phyloP scores from a whole-genome alignment of 2,329 filamentous ascomycete genomes.

The Claviceps fusiformis region DNA sequence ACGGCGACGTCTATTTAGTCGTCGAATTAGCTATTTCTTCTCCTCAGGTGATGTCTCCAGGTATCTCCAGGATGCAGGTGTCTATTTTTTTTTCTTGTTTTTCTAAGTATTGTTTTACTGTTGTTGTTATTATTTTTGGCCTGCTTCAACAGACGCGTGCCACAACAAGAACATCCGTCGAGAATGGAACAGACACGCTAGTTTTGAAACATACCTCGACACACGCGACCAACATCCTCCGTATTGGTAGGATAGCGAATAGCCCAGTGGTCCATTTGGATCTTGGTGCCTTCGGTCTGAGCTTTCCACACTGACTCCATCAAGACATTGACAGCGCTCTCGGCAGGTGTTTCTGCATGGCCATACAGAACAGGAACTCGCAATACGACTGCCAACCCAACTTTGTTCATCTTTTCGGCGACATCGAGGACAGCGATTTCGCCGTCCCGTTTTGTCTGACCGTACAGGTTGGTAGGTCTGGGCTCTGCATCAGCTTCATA shows the following conservation, averaged over 20 bases:
- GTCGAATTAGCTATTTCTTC: background rate
- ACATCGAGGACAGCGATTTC: constrained; percentile 52
- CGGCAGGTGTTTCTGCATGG: constrained; percentile 50
- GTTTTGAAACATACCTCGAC: constrained; percentile 36
- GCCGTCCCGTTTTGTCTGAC: constrained; percentile 47
- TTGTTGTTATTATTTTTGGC: background rate
- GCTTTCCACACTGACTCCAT: constrained; percentile 65
- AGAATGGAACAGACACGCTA: background rate
- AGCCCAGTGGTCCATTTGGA: constrained; percentile 80
- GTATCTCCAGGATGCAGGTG: too few relatives aligned
- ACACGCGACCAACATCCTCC: constrained; percentile 70
- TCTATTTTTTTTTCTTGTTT: background rate
- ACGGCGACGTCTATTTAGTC: constrained; percentile 46
- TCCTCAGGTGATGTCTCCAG: background rate
- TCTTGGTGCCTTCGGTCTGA: constrained; percentile 45
- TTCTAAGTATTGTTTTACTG: too few relatives aligned
- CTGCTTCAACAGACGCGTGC: background rate
- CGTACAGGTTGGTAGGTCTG: constrained; percentile 63
- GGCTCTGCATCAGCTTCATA: constrained; percentile 55
- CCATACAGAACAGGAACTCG: constrained; percentile 80
- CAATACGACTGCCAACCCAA: constrained; percentile 52
- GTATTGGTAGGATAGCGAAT: constrained; percentile 80
- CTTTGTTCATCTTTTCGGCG: constrained; percentile 32
- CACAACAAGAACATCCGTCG: background rate
- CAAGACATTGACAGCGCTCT: constrained; percentile 74